Percentiles rank a stretch among this genome's conserved stretches.
Conservation (phyloP, 2,329 filamentous ascomycete genomes). For the Ophiostoma ulmi region DNA sequence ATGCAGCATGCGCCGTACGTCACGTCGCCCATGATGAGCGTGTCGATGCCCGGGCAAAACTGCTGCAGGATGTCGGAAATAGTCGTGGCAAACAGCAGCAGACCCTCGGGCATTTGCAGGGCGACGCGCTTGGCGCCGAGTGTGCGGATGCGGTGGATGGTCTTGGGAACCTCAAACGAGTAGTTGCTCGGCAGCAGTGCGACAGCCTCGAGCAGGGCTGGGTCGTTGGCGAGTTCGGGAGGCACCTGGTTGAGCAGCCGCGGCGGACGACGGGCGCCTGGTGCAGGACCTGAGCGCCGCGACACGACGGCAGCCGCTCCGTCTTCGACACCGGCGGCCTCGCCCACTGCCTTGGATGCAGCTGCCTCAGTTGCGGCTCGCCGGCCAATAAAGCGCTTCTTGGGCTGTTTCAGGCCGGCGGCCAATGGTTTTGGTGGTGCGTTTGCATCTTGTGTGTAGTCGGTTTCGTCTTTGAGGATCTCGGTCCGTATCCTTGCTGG, state of each 20-base stretch:
- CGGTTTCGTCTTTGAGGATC: slow-evolving; percentile 13
- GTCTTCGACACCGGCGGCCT: slow-evolving; percentile 42
- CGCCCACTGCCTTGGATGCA: slow-evolving; percentile 31
- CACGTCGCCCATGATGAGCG: slow-evolving; percentile 97
- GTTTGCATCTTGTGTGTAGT: slow-evolving; percentile 23
- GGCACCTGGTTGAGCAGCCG: slow-evolving; percentile 90
- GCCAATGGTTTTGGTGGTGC: slow-evolving; percentile 35
- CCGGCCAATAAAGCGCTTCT: slow-evolving; percentile 85
- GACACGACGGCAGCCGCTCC: slow-evolving; percentile 50
- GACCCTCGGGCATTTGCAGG: slow-evolving; percentile 93
- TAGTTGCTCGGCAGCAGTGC: slow-evolving; percentile 89
- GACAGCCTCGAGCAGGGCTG: slow-evolving; percentile 81
- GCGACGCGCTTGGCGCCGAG: slow-evolving; percentile 76
- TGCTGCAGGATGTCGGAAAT: slow-evolving; percentile 93
- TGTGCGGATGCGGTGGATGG: slow-evolving; percentile 85
- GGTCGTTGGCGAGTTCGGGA: slow-evolving; percentile 75
- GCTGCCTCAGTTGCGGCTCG: slow-evolving; percentile 63
- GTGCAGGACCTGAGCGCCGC: neutral
- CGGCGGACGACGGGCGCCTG: slow-evolving; percentile 57
- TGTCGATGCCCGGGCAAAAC: slow-evolving; percentile 88
- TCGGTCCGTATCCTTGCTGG: slow-evolving; percentile 9
- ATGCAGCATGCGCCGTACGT: slow-evolving; percentile 99
- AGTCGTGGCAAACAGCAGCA: slow-evolving; percentile 92
- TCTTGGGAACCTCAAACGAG: slow-evolving; percentile 97
- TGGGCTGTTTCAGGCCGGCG: slow-evolving; percentile 63